Conservation (phyloP, 129 eudicot species). For the Scalesia atractyloides region DNA sequence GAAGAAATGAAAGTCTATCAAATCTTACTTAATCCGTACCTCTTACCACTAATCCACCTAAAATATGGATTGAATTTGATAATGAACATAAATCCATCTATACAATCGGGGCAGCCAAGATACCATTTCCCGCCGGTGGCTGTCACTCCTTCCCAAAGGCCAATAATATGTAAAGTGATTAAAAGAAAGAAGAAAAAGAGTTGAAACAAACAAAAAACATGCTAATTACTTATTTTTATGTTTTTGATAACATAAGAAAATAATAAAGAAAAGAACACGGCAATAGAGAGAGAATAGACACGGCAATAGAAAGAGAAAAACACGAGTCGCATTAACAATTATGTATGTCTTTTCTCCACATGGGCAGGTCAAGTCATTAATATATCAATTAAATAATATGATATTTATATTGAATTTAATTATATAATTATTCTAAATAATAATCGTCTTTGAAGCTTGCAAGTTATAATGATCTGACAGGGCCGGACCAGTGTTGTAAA, state of each 20-base stretch:
- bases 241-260: neutral
- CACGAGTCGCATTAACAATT: constrained; percentile 12
- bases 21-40: no score
- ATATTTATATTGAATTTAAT: neutral
- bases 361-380: constrained; percentile 5
- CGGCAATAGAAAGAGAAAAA: neutral
- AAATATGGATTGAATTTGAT: neutral
- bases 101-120: neutral
- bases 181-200: no score
- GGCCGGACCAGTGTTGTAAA: no score
- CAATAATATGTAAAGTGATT: no score
- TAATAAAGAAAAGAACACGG: neutral
- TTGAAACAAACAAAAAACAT: constrained; percentile 14
- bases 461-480: neutral
- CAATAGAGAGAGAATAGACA: neutral
- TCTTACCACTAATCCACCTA: no score
- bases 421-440: no score
- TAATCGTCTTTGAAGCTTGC: neutral
- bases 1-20: no score
- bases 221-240: neutral
- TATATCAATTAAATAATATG: neutral
- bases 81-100: neutral
- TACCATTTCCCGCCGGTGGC: no score
- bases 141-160: no score
- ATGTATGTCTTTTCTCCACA: neutral